These are phyloP conservation scores for Boletus reticulatus DNA, from an alignment of 768 basidiomycete species.

Conservation along the genomic window DNA sequence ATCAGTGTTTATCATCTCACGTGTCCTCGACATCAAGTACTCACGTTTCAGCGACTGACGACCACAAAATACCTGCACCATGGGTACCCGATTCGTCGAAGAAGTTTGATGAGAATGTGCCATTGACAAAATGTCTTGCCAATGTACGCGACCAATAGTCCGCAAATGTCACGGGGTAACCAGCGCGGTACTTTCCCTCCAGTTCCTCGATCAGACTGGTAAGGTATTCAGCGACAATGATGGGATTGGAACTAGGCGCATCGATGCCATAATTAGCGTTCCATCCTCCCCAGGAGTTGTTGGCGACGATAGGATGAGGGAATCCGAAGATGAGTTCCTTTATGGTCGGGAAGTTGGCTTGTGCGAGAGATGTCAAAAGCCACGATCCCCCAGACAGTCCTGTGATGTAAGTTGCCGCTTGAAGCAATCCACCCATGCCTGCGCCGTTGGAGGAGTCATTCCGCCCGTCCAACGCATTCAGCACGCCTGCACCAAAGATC, in stretches of 20 bases:
- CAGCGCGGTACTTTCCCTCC: slow-evolving; percentile 30
- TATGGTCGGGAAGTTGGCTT: slow-evolving; percentile 39
- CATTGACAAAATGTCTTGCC: slow-evolving; percentile 38
- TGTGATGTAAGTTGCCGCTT: slow-evolving; percentile 49
- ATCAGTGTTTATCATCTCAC: not conserved
- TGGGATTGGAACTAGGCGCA: slow-evolving; percentile 17
- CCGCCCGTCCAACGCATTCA: slow-evolving; percentile 48
- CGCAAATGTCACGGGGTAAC: slow-evolving; percentile 30
- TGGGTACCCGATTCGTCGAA: slow-evolving; percentile 28
- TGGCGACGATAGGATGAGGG: slow-evolving; percentile 6
- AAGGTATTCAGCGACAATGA: slow-evolving; percentile 17
- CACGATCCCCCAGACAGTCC: slow-evolving; percentile 48
- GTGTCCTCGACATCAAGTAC: slow-evolving; percentile 13
- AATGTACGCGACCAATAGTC: slow-evolving; percentile 28
- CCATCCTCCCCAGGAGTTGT: slow-evolving; percentile 35
- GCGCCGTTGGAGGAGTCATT: slow-evolving; percentile 39
- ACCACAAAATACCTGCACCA: slow-evolving; percentile 36
- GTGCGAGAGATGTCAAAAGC: slow-evolving; percentile 38
- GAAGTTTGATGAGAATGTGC: slow-evolving; percentile 33
- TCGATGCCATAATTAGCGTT: slow-evolving; percentile 19
- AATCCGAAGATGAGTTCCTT: slow-evolving; percentile 38
- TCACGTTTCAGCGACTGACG: slow-evolving; percentile 32
- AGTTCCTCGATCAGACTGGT: slow-evolving; percentile 24
- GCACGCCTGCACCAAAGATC: slow-evolving; percentile 49
- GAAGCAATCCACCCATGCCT: slow-evolving; percentile 51